Base-by-base conservation (phyloP, 768 basidiomycete genomes). In the Phallus indusiatus region DNA sequence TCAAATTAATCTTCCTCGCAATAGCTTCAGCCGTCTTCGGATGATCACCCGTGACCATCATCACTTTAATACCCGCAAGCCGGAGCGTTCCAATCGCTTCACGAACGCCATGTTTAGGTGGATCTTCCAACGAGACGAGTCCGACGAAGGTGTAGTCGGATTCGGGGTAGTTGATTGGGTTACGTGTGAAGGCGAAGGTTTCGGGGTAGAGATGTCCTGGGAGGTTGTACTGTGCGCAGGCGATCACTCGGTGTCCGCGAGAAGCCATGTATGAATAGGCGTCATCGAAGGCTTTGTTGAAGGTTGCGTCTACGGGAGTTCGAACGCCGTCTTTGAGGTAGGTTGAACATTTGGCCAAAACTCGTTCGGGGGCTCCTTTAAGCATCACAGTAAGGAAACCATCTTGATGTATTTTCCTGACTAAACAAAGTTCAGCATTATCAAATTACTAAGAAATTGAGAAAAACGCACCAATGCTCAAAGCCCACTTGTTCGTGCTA, bases 181-280 rank as follows among this genome's bases (percentile, higher is more conserved):
- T 79, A 65, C 76, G 82, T 9, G 81, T 78, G 70, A 86, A 86
- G 1, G 72, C 65, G 60, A 78, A 75, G 60, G 74, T 70, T 9
- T 59, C 63, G 4, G 79, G 75, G 65, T 81, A 85, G 62, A 72
- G 60, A 22, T 77, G 74, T 37, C 72, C 74, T 1, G 79, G 73
- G 52, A 85, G 79, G 17, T 84, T 76, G 17, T 69, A 67, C 63
- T 84, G 84, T 1, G 85, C 85, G 65, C 83, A 84, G n/a, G 82
- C 85, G 58, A 86, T 86, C 49, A 85, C 85, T 47, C 85, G 81
- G 66, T 86, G 85, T 17, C 85, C 85, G 61, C 85, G 75, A n/a
- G 84, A 85, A 0, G 85, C 84, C 85, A 86, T 86, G 68, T 86
- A 86, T 83, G 85, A 61, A 62, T 85, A 85, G 0, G 85, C 84